A percentile compares a stretch with the other conserved stretches of the same genome.
Evolutionary conservation across 495 filamentous ascomycete genomes (phyloP).

Genomic region (Zalerion maritima): DNA sequence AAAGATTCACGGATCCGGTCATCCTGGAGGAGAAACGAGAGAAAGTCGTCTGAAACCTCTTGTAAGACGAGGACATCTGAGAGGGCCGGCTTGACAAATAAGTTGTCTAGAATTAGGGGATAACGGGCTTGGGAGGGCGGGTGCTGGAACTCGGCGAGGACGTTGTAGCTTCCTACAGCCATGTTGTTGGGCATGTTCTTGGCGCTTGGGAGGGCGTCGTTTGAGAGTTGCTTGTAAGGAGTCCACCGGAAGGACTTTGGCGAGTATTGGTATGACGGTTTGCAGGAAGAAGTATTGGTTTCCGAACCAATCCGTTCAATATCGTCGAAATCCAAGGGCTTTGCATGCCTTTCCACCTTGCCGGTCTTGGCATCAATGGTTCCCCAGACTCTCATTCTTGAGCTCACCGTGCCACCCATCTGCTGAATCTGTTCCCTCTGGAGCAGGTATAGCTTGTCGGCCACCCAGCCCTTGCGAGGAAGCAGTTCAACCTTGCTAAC

Average conservation of each 20-base stretch:
- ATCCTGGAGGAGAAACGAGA: slow-evolving; percentile 32
- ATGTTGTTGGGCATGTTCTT: slow-evolving; percentile 17
- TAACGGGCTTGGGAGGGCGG: slow-evolving; percentile 33
- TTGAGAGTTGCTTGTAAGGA: too few species aligned
- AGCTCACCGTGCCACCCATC: slow-evolving; percentile 8
- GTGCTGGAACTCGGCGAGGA: slow-evolving; percentile 36
- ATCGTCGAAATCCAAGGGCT: too few species aligned
- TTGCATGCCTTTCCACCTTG: too few species aligned
- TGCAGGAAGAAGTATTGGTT: too few species aligned
- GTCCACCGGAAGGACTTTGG: too few species aligned
- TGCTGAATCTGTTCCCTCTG: slow-evolving; percentile 22
- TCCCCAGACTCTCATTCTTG: slow-evolving; percentile 34
- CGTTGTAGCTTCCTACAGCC: slow-evolving; percentile 38
- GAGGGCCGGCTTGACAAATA: slow-evolving; percentile 20
- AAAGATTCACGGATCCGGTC: slow-evolving; percentile 28
- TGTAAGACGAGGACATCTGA: slow-evolving; percentile 39
- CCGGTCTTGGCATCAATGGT: too few species aligned
- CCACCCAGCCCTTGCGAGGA: slow-evolving; percentile 25
- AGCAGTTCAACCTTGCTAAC: slow-evolving; percentile 28
- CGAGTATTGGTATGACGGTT: too few species aligned
- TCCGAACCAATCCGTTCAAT: too few species aligned
- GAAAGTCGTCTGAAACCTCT: slow-evolving; percentile 43
- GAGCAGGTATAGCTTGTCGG: slow-evolving; percentile 28
- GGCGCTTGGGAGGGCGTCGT: too few species aligned
- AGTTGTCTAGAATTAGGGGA: slow-evolving; percentile 29